A percentile compares a stretch with the other conserved stretches of the same genome.
phyloP scores from a whole-genome alignment of 176 grass and related monocot species.

The Bolboschoenus planiculmis region DNA sequence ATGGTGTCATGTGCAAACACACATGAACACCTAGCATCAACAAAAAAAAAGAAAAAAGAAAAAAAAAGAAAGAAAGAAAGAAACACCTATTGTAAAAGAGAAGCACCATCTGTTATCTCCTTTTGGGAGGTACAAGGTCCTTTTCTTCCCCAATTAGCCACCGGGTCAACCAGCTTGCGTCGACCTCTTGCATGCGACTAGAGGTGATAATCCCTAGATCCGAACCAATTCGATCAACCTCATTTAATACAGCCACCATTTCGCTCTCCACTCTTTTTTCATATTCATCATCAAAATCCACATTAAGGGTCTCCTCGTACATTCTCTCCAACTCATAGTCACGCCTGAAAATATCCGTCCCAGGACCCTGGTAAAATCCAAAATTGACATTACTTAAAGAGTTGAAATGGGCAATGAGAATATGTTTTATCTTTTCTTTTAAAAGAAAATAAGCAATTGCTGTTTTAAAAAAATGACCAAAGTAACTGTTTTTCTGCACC shows the following conservation, averaged over 20 bases:
- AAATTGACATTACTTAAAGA: neutral
- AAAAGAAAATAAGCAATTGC: neutral
- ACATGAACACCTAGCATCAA: neutral
- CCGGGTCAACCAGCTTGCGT: conserved; percentile 59
- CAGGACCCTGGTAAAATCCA: conserved; percentile 47
- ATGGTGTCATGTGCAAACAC: neutral
- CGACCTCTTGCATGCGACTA: conserved; percentile 35
- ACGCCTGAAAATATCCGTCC: conserved; percentile 76
- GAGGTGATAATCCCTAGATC: conserved; percentile 74
- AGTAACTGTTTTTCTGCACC: neutral
- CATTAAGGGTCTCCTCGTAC: conserved; percentile 45
- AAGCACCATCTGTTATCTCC: neutral
- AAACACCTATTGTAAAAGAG: neutral
- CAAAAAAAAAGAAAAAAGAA: neutral
- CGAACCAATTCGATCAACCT: conserved; percentile 48
- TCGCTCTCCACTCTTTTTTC: conserved; percentile 35
- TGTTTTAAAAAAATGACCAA: neutral
- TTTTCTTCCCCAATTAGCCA: conserved; percentile 91
- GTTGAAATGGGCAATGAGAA: neutral
- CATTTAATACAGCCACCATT: conserved; percentile 50
- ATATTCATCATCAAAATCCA: conserved; percentile 38
- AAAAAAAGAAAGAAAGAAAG: too few relatives aligned
- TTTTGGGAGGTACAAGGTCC: conserved; percentile 20
- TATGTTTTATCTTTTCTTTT: neutral
- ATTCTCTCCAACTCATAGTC: conserved; percentile 57